These are phyloP conservation scores for Omphalotus guepiniiformis DNA, from an alignment of 768 basidiomycete species.

Conservation along the genomic window DNA sequence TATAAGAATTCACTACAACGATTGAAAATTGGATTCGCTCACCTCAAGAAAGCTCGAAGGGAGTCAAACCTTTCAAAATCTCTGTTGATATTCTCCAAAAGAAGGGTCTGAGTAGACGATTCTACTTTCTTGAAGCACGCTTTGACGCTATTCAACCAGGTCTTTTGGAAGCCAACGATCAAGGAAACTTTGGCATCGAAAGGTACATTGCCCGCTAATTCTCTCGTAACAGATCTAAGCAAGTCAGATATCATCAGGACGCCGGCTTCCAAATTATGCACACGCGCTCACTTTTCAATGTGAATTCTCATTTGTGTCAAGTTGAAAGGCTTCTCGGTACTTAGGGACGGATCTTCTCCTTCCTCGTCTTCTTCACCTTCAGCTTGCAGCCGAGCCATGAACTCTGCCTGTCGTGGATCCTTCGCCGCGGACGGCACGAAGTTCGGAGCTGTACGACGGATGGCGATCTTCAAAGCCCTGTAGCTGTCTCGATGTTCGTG, in stretches of 20 bases:
- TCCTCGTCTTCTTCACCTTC: slow-evolving; percentile 14
- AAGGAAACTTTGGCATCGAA: slow-evolving; percentile 22
- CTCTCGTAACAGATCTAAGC: slow-evolving; percentile 14
- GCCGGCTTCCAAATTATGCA: background rate
- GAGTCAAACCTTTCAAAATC: slow-evolving; percentile 34
- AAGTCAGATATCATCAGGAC: background rate
- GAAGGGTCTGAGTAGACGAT: slow-evolving; percentile 16
- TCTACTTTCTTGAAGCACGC: slow-evolving; percentile 9
- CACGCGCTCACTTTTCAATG: slow-evolving; percentile 25
- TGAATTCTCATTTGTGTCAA: slow-evolving; percentile 29
- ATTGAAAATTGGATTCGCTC: slow-evolving; percentile 9
- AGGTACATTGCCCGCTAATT: slow-evolving; percentile 27
- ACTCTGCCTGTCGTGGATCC: too few species aligned
- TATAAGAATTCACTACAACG: background rate
- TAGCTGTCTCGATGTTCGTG: slow-evolving; percentile 27
- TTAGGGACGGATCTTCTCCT: slow-evolving; percentile 14
- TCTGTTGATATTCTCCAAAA: slow-evolving; percentile 11
- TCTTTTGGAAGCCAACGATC: slow-evolving; percentile 18
- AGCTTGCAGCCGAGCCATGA: too few species aligned
- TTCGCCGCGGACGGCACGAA: slow-evolving; percentile 25
- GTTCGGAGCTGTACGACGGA: slow-evolving; percentile 30
- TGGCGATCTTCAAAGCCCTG: slow-evolving; percentile 23
- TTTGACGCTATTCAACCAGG: slow-evolving; percentile 17
- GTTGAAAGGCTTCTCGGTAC: slow-evolving; percentile 17
- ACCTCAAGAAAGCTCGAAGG: slow-evolving; percentile 28